These are phyloP conservation scores for Trichoderma lentiforme DNA, from an alignment of 2,329 filamentous ascomycete species.

Conservation along the genomic window DNA sequence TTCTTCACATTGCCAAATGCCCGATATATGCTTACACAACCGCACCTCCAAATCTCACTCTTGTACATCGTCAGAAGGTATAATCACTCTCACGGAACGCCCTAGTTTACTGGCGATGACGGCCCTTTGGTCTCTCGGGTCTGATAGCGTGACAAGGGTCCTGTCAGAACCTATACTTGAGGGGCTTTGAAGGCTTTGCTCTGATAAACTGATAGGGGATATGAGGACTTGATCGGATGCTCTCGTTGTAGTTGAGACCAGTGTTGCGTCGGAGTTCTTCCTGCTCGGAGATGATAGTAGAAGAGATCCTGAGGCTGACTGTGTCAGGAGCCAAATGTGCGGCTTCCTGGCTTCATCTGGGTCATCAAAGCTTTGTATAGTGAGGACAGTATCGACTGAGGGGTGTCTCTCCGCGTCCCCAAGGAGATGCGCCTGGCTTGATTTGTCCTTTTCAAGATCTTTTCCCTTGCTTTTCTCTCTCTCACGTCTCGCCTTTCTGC, in stretches of 20 bases:
- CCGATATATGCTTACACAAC: background rate
- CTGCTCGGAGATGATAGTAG: background rate
- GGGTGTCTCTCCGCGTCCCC: conserved; percentile 15
- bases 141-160: background rate
- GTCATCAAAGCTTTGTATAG: conserved; percentile 9
- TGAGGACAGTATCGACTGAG: conserved; percentile 20
- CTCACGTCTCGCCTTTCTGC: conserved; percentile 25
- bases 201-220: conserved; percentile 1
- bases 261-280: background rate
- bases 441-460: conserved; percentile 9
- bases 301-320: conserved; percentile 4
- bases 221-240: background rate
- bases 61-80: background rate
- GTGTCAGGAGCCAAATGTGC: conserved; percentile 18
- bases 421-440: conserved; percentile 17
- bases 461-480: conserved; percentile 21
- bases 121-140: conserved; percentile 1
- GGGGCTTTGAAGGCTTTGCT: background rate
- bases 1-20: background rate
- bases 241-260: conserved; percentile 4
- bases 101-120: background rate
- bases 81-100: background rate
- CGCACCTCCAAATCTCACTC: background rate
- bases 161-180: background rate
- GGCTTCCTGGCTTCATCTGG: conserved; percentile 12